Evolutionary conservation across 2,329 filamentous ascomycete species (phyloP), one percentile per base, ranked within the genome.

Genomic region (Aspergillus ruber): DNA sequence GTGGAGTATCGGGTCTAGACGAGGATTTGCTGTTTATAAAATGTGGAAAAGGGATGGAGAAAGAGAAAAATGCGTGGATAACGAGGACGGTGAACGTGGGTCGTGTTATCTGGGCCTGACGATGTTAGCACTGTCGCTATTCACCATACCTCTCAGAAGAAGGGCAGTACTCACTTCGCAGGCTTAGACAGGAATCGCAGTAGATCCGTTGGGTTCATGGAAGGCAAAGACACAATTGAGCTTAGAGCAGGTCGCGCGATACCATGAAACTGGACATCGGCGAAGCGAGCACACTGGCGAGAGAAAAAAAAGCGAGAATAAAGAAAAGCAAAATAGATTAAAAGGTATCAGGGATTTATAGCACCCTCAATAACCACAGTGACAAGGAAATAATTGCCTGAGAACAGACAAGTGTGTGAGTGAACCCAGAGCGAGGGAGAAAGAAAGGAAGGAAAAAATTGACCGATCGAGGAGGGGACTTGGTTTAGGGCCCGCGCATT

Each of bases 101-200:
- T 63, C 63, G 69, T 71, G 74, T 82, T 85, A 85, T 83, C 82
- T 77, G 69, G 82, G 82, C 77, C 81, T 84, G 50, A 40, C 25
- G 42, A 48, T 29, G 44, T 54, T 45, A 52, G 56, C 54, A 21
- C 51, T 58, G 46, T 51, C 39, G 29, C 36, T 9, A 18, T 33
- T 45, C n/a, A 42, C 21, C 40, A 25, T 15, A 27, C 13, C 23
- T 5, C 20, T n/a, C n/a, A 5, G 15, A 17, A 43, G 41, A 32
- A 15, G 23, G 42, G 44, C 51, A 50, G 54, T 45, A 76, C 86
- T 68, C 75, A 95, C 90, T 95, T 95, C 72, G 88, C 88, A 68
- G 89, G 89, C 79, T 93, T 93, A 69, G 88, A 94, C 63, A 95
- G 83, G 77, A 94, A 93, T 76, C 89, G 87, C 68, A 95, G 82